phyloP scores from a whole-genome alignment of 495 filamentous ascomycete genomes.

The Arthonia radiata region DNA sequence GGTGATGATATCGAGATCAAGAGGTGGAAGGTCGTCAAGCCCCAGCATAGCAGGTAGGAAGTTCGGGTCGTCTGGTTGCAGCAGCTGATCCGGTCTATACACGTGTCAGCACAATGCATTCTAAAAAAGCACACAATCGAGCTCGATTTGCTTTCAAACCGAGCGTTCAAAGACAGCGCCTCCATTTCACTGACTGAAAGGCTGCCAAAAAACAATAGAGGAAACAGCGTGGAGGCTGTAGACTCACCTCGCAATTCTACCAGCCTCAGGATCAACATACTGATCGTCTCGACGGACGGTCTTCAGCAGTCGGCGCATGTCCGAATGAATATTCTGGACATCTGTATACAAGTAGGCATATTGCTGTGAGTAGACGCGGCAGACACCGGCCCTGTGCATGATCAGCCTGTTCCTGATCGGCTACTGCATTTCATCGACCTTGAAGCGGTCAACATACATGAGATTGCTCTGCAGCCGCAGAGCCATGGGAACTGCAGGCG shows the following conservation, averaged over 20 bases:
- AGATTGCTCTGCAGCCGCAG: conserved; percentile 78
- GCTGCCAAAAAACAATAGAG: neutral
- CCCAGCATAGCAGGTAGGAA: conserved; percentile 50
- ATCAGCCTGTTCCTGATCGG: neutral
- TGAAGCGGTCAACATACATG: conserved; percentile 22
- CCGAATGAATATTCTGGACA: conserved; percentile 46
- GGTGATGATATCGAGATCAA: conserved; percentile 6
- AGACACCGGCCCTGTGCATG: conserved; percentile 43
- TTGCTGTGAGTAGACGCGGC: conserved; percentile 66
- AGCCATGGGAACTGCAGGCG: conserved; percentile 71
- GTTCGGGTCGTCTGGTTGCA: conserved; percentile 64
- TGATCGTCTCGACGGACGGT: conserved; percentile 24
- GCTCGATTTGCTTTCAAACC: no score
- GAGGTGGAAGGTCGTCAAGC: neutral
- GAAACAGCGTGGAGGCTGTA: neutral
- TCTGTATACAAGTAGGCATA: conserved; percentile 66
- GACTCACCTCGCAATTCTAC: conserved; percentile 38
- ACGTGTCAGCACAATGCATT: conserved; percentile 2
- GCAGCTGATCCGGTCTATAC: conserved; percentile 48
- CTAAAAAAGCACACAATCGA: no score
- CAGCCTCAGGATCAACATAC: conserved; percentile 51
- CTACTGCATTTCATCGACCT: neutral
- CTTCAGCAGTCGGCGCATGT: conserved; percentile 40
- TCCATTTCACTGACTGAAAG: no score
- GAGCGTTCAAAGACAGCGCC: no score